Percentiles rank a stretch among this genome's conserved stretches.
Conservation (phyloP, 2,329 filamentous ascomycete species). For the Ascochyta koolunga region DNA sequence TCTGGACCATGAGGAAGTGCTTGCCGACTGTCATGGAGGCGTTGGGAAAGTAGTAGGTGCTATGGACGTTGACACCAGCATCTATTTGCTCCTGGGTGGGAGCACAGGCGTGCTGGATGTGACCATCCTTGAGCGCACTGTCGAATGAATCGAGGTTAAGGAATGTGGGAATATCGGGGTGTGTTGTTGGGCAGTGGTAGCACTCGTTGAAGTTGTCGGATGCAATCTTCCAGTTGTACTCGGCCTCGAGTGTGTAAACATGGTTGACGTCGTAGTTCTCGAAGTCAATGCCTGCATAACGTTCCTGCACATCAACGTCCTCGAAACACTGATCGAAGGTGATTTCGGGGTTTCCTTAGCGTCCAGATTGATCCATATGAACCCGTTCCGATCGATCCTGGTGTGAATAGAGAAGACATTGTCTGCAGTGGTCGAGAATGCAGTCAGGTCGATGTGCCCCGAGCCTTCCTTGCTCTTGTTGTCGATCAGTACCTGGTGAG, state of each 20-base stretch:
- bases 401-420: constrained; percentile 31
- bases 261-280: constrained; percentile 32
- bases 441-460: constrained; percentile 39
- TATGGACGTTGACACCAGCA: constrained; percentile 28
- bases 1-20: constrained; percentile 67
- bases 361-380: constrained; percentile 36
- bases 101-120: constrained; percentile 34
- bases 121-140: constrained; percentile 28
- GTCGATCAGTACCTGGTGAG: constrained; percentile 39
- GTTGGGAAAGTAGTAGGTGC: constrained; percentile 39
- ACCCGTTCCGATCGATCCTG: constrained; percentile 22
- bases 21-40: constrained; percentile 27
- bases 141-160: constrained; percentile 61
- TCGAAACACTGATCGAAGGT: constrained; percentile 20
- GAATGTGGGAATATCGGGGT: constrained; percentile 63
- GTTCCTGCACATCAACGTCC: constrained; percentile 31
- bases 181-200: constrained; percentile 66
- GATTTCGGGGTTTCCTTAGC: background rate
- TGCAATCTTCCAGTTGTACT: constrained; percentile 38
- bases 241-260: constrained; percentile 30
- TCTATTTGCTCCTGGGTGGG: constrained; percentile 27
- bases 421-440: constrained; percentile 43
- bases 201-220: constrained; percentile 69
- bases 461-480: constrained; percentile 48
- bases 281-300: constrained; percentile 26